Evolutionary conservation across 164 flowering plant species (phyloP).

Genomic region (Magnolia changhungtana): DNA sequence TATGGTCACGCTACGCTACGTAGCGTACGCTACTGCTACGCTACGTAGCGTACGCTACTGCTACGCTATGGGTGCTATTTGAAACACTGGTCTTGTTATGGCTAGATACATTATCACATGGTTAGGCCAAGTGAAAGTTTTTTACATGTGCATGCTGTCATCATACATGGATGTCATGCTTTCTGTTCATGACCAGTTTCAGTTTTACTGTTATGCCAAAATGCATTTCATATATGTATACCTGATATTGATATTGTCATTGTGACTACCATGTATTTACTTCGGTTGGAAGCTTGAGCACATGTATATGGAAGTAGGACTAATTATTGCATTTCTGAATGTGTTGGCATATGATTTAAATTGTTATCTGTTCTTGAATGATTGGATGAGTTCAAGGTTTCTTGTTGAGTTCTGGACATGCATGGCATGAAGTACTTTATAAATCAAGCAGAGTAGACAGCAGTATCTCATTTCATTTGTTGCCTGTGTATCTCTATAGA

Average conservation of each 20-base stretch:
- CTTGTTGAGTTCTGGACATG: background rate
- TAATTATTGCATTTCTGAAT: background rate
- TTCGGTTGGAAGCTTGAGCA: background rate
- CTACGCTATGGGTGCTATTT: too few relatives aligned
- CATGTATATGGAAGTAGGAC: background rate
- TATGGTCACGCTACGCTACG: too few relatives aligned
- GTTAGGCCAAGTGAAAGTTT: background rate
- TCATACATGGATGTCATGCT: background rate
- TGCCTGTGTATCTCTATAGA: constrained; percentile 31
- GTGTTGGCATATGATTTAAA: background rate
- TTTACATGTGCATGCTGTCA: too few relatives aligned
- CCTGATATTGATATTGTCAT: background rate
- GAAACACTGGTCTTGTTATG: too few relatives aligned
- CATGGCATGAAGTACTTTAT: background rate
- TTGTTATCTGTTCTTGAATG: background rate
- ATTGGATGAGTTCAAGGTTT: background rate
- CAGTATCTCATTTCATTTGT: background rate
- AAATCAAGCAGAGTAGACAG: background rate
- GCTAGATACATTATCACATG: too few relatives aligned
- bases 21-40: too few relatives aligned
- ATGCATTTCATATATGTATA: background rate
- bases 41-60: too few relatives aligned
- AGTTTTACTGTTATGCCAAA: too few relatives aligned
- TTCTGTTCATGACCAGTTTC: background rate
- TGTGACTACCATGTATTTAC: background rate